phyloP scores from a whole-genome alignment of 176 grass and related monocot genomes.

The Poa annua region DNA sequence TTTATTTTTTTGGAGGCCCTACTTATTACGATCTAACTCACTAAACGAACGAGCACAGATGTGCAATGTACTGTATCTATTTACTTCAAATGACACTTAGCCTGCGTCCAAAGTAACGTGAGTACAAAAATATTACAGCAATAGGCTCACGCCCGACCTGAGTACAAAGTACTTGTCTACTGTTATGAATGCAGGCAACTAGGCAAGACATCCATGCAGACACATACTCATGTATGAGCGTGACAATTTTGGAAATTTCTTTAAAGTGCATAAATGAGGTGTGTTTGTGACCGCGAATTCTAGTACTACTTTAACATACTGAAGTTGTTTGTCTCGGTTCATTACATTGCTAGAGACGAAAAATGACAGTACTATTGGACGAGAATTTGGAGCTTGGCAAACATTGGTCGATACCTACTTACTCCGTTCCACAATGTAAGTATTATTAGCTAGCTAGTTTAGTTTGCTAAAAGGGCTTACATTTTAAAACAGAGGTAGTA shows the following conservation, averaged over 20 bases:
- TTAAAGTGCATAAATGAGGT: background rate
- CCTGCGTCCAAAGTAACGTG: background rate
- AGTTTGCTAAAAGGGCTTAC: too few species aligned
- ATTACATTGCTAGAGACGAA: slow-evolving; percentile 1
- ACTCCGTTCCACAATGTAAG: too few species aligned
- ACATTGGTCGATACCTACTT: background rate
- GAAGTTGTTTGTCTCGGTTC: background rate
- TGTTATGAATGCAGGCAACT: background rate
- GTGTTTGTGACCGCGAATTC: background rate
- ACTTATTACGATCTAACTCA: background rate
- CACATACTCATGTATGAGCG: background rate
- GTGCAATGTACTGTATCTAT: background rate
- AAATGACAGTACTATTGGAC: background rate
- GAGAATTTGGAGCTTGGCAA: background rate
- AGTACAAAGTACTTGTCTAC: background rate
- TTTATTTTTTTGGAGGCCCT: background rate
- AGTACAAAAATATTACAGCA: background rate
- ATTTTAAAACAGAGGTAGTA: too few species aligned
- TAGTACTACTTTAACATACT: background rate
- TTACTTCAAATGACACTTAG: background rate
- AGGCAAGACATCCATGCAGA: too few species aligned
- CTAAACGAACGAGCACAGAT: background rate
- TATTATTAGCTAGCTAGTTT: too few species aligned
- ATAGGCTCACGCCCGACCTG: background rate
- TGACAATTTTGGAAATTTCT: background rate